Evolutionary conservation across 805 yeast genomes (phyloP).

Genomic region (Monosporozyma aerobia): DNA sequence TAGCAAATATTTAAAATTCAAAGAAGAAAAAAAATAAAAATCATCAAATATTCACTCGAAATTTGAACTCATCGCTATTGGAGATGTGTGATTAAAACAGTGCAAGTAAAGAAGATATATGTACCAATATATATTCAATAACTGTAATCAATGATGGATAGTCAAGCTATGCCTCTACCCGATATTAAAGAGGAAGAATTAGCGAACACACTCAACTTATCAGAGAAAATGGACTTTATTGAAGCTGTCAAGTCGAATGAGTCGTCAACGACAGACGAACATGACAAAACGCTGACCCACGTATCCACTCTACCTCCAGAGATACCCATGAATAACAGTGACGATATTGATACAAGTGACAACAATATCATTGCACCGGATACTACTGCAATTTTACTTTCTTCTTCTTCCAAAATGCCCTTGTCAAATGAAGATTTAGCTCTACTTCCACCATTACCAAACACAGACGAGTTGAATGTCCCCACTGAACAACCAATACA

Average conservation of each 20-base stretch:
- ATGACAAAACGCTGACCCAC: background rate
- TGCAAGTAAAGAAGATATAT: background rate
- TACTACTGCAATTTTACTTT: background rate
- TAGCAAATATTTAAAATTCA: background rate
- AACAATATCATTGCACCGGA: background rate
- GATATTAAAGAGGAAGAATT: constrained; percentile 24
- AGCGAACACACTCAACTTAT: background rate
- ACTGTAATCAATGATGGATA: background rate
- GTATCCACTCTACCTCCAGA: background rate
- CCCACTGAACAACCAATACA: background rate
- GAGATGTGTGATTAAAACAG: background rate
- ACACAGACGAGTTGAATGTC: background rate
- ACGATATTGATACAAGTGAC: background rate
- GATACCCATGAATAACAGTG: background rate
- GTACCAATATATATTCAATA: background rate
- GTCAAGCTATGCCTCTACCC: constrained; percentile 7
- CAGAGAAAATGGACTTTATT: background rate
- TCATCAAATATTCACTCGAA: background rate
- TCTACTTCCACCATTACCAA: background rate
- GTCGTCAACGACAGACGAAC: background rate
- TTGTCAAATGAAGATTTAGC: background rate
- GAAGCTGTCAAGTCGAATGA: background rate
- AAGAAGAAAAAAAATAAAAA: background rate
- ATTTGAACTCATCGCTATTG: background rate
- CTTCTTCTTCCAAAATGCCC: background rate